Percentiles rank a stretch among this genome's conserved stretches.
These are phyloP conservation scores for Citrus glauca DNA, from an alignment of 345 rosid genomes.

Conservation along the genomic window DNA sequence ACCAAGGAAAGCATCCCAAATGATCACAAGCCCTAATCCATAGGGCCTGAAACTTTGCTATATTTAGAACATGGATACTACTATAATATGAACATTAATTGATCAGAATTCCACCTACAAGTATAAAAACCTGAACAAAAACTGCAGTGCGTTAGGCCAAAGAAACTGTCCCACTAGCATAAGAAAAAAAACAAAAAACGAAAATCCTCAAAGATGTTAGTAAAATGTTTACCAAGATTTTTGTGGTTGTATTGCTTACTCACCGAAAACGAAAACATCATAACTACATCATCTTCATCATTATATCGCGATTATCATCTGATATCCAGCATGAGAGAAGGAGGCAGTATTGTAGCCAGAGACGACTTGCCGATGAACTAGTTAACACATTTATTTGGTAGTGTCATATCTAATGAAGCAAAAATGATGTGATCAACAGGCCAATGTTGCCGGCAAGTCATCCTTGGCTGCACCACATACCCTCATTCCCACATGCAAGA, in stretches of 20 bases:
- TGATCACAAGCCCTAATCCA: not conserved
- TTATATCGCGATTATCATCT: conserved; percentile 28
- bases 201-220: not conserved
- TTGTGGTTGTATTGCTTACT: not conserved
- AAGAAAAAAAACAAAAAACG: not conserved
- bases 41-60: not conserved
- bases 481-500: conserved; percentile 59
- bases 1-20: not conserved
- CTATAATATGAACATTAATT: not conserved
- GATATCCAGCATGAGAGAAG: conserved; percentile 55
- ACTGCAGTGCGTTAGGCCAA: not conserved
- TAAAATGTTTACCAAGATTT: not conserved
- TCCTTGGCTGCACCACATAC: conserved; percentile 65
- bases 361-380: conserved; percentile 49
- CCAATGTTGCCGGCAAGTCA: conserved; percentile 61
- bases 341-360: conserved; percentile 51
- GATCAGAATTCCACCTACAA: too few species aligned
- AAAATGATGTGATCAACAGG: not conserved
- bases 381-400: not conserved
- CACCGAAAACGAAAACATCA: not conserved
- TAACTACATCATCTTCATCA: not conserved
- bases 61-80: not conserved
- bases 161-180: not conserved
- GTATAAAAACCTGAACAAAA: not conserved
- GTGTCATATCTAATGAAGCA: not conserved